phyloP scores from a whole-genome alignment of 1,139 yeast genomes.

The Kazachstania sp. region DNA sequence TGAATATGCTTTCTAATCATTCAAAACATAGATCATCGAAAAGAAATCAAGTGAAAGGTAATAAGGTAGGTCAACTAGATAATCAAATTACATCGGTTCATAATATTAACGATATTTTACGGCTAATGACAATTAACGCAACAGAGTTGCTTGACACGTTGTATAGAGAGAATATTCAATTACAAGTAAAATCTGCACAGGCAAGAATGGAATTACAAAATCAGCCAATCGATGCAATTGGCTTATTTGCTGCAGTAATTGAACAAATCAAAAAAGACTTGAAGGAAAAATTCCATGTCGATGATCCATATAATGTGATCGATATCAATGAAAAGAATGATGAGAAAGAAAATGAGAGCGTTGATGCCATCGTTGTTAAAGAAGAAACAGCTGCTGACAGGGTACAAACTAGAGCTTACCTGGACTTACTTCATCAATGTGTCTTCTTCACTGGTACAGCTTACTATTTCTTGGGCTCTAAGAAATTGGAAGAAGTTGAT shows the following conservation, averaged over 20 bases:
- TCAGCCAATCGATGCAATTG: slow-evolving; percentile 43
- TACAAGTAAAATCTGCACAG: slow-evolving; percentile 50
- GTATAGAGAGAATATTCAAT: slow-evolving; percentile 42
- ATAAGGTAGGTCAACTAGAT: neutral
- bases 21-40: neutral
- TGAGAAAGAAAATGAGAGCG: slow-evolving; percentile 12
- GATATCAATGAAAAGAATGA: slow-evolving; percentile 8
- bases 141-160: slow-evolving; percentile 40
- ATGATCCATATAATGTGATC: slow-evolving; percentile 11
- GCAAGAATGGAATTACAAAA: slow-evolving; percentile 36
- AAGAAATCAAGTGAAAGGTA: neutral
- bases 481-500: slow-evolving; percentile 23
- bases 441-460: slow-evolving; percentile 77
- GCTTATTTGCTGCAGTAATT: slow-evolving; percentile 34
- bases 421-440: slow-evolving; percentile 61
- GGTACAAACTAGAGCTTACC: slow-evolving; percentile 27
- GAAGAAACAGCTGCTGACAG: slow-evolving; percentile 7
- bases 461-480: slow-evolving; percentile 39
- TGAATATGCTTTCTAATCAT: slow-evolving; percentile 7
- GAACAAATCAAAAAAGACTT: slow-evolving; percentile 31
- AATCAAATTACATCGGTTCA: slow-evolving; percentile 27
- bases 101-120: slow-evolving; percentile 61
- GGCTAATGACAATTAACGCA: slow-evolving; percentile 51
- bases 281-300: slow-evolving; percentile 12
- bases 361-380: neutral